Percentiles rank a stretch among this genome's conserved stretches.
Conservation (phyloP, 495 filamentous ascomycete species). For the Patellaria atrata region DNA sequence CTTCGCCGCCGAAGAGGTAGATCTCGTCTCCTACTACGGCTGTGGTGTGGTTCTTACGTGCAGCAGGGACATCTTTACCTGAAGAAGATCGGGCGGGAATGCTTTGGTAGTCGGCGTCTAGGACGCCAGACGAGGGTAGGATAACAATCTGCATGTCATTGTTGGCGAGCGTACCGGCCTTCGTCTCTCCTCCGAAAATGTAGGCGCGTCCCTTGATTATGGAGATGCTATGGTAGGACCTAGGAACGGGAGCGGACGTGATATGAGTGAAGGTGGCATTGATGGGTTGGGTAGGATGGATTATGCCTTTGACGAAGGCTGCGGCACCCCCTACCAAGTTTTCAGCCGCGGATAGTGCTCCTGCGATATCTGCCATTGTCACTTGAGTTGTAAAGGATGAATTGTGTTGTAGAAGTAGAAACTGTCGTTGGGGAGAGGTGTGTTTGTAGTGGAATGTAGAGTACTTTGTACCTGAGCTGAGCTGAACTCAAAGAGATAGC, state of each 20-base stretch:
- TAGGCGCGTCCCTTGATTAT: conserved; percentile 52
- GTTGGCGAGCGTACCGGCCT: conserved; percentile 39
- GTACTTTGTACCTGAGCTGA: too few relatives aligned
- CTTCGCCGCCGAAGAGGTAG: conserved; percentile 48
- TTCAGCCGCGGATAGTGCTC: conserved; percentile 25
- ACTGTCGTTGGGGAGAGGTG: too few relatives aligned
- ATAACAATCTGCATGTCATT: conserved; percentile 56
- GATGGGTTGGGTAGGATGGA: conserved; percentile 30
- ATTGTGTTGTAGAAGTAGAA: too few relatives aligned
- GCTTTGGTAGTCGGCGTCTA: conserved; percentile 40
- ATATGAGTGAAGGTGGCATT: conserved; percentile 48
- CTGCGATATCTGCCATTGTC: conserved; percentile 24
- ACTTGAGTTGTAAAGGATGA: too few relatives aligned
- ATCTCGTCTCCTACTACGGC: conserved; percentile 44
- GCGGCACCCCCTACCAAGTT: conserved; percentile 24
- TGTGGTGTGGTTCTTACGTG: conserved; percentile 43
- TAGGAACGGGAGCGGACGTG: conserved; percentile 38
- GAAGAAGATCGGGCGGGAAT: conserved; percentile 31
- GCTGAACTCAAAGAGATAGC: too few relatives aligned
- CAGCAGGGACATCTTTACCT: conserved; percentile 31
- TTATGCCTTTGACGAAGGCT: conserved; percentile 26
- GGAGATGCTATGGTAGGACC: conserved; percentile 56
- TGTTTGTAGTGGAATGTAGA: too few relatives aligned
- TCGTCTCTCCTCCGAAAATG: conserved; percentile 50
- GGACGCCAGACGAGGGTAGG: conserved; percentile 36